Percentiles rank a stretch among this genome's conserved stretches.
These are phyloP conservation scores for Ophiostoma sp. DNA, from an alignment of 2,329 filamentous ascomycete species.

Conservation along the genomic window DNA sequence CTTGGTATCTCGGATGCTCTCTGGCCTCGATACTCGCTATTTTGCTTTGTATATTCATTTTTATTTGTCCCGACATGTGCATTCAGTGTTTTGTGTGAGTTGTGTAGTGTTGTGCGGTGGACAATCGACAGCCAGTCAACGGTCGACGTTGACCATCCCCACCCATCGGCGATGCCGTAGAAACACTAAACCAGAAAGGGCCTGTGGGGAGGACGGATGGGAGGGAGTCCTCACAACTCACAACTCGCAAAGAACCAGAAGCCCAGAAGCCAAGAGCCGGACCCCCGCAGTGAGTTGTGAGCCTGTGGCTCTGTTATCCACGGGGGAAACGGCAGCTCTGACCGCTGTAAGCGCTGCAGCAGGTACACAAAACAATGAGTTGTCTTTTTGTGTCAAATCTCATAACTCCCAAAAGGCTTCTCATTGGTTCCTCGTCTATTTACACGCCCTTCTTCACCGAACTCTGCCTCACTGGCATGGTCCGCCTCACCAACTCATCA, in stretches of 20 bases:
- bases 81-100: background rate
- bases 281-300: background rate
- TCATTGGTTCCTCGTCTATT: slow-evolving; percentile 9
- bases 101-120: background rate
- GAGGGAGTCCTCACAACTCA: background rate
- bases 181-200: slow-evolving; percentile 8
- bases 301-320: background rate
- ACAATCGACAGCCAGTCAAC: background rate
- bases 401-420: background rate
- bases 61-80: background rate
- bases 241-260: background rate
- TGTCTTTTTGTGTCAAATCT: background rate
- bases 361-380: background rate
- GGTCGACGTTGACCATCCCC: slow-evolving; percentile 2
- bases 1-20: background rate
- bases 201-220: background rate
- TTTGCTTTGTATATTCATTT: background rate
- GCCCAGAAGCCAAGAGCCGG: background rate
- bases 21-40: background rate
- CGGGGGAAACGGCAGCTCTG: background rate
- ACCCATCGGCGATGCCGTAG: slow-evolving; percentile 23
- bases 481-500: slow-evolving; percentile 16
- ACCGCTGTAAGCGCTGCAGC: background rate
- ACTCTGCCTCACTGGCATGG: slow-evolving; percentile 25
- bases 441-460: slow-evolving; percentile 29